Evolutionary conservation across 768 basidiomycete genomes (phyloP).

Genomic region (Boletus pseudo-olivaceus): DNA sequence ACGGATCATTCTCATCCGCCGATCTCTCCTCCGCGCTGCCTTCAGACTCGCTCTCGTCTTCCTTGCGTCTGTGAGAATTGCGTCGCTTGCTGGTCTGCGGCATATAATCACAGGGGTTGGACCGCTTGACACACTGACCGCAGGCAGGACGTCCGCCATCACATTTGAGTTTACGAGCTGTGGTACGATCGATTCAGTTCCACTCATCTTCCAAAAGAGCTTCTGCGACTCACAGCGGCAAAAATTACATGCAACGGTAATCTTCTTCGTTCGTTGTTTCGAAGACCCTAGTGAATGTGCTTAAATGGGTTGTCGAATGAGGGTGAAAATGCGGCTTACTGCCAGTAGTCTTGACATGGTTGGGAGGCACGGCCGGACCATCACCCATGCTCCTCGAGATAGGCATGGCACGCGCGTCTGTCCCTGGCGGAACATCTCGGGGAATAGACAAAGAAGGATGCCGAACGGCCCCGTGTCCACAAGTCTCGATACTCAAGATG

Average conservation of each 20-base stretch:
- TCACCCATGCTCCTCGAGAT: slow-evolving; percentile 41
- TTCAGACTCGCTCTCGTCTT: slow-evolving; percentile 56
- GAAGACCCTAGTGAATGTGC: slow-evolving; percentile 43
- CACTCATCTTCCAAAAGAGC: slow-evolving; percentile 9
- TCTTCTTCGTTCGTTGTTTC: slow-evolving; percentile 77
- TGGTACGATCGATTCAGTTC: slow-evolving; percentile 20
- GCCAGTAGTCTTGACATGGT: slow-evolving; percentile 32
- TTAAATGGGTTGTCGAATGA: slow-evolving; percentile 13
- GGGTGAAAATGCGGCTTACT: slow-evolving; percentile 33
- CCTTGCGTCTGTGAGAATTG: slow-evolving; percentile 58
- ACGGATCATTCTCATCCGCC: slow-evolving; percentile 46
- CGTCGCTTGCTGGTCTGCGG: slow-evolving; percentile 70
- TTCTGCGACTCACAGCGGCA: slow-evolving; percentile 68
- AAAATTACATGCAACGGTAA: slow-evolving; percentile 87
- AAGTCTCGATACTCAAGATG: slow-evolving; percentile 60
- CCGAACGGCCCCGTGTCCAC: slow-evolving; percentile 41
- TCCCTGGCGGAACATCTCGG: slow-evolving; percentile 44
- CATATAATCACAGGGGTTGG: slow-evolving; percentile 78
- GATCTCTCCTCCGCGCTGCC: slow-evolving; percentile 62
- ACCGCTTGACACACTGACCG: slow-evolving; percentile 75
- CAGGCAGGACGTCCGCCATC: slow-evolving; percentile 84
- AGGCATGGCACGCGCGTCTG: slow-evolving; percentile 43
- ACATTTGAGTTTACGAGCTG: slow-evolving; percentile 86
- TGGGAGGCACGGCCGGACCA: slow-evolving; percentile 20
- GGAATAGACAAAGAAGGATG: slow-evolving; percentile 44